A percentile compares a stretch with the other conserved stretches of the same genome.
phyloP scores from a whole-genome alignment of 345 rosid species.

The Euphorbia lathyris region DNA sequence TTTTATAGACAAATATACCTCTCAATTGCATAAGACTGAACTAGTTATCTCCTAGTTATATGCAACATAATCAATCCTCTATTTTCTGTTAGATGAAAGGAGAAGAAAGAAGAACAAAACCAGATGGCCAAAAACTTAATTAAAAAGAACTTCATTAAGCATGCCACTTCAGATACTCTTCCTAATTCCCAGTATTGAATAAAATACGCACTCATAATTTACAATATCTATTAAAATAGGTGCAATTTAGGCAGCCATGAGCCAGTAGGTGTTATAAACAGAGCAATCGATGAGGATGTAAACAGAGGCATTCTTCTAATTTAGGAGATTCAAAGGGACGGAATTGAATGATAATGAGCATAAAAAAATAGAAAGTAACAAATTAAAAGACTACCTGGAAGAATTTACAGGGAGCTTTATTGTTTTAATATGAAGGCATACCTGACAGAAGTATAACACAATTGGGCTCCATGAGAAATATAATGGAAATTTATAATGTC shows the following conservation, averaged over 20 bases:
- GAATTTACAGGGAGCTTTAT: conserved; percentile 56
- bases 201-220: neutral
- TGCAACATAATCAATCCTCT: no score
- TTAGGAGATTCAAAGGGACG: neutral
- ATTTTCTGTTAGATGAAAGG: no score
- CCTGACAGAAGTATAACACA: conserved; percentile 42
- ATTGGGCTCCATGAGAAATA: conserved; percentile 20
- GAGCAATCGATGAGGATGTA: neutral
- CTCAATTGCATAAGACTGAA: neutral
- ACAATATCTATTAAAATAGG: neutral
- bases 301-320: neutral
- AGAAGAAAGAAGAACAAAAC: no score
- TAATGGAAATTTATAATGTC: conserved; percentile 4
- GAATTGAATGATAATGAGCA: conserved; percentile 5
- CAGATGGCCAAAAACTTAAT: no score
- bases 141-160: neutral
- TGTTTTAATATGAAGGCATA: conserved; percentile 85
- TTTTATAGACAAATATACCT: neutral
- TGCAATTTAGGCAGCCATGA: neutral
- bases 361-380: conserved; percentile 4
- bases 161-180: neutral
- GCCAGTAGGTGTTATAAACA: neutral
- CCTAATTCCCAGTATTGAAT: neutral
- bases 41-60: neutral
- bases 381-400: conserved; percentile 50